Conservation (phyloP, 2,329 filamentous ascomycete species). For the Zopfia rhizophila region DNA sequence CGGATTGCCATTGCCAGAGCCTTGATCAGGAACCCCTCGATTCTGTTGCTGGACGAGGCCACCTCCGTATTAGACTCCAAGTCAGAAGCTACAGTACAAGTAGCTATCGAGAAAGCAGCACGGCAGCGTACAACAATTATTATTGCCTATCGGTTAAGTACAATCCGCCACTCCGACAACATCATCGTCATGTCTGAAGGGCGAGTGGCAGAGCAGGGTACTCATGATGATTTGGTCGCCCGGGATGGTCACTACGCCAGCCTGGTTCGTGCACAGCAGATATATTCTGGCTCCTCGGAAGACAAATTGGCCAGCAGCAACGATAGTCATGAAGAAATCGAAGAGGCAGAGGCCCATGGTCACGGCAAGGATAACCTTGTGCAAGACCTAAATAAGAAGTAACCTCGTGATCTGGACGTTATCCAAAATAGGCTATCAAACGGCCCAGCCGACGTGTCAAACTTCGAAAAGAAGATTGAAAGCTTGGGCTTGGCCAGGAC, state of each 20-base stretch:
- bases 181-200: constrained; percentile 89
- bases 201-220: constrained; percentile 89
- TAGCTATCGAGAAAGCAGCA: constrained; percentile 83
- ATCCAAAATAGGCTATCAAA: too few species aligned
- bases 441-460: too few species aligned
- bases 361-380: too few species aligned
- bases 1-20: constrained; percentile 91
- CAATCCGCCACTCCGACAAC: constrained; percentile 89
- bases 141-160: constrained; percentile 90
- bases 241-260: constrained; percentile 76
- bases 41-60: constrained; percentile 89
- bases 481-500: too few species aligned
- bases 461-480: too few species aligned
- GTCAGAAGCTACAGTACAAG: constrained; percentile 90
- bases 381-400: too few species aligned
- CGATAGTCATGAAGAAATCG: too few species aligned
- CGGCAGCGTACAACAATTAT: constrained; percentile 89
- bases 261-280: too few species aligned
- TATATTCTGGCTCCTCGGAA: too few species aligned
- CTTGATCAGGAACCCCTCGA: constrained; percentile 85
- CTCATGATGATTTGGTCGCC: constrained; percentile 79
- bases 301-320: too few species aligned
- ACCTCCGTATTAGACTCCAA: constrained; percentile 91
- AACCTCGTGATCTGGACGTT: too few species aligned
- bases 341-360: too few species aligned